These are phyloP conservation scores for Ustilago trichophora DNA, from an alignment of 1,284 basidiomycete genomes.

Conservation along the genomic window DNA sequence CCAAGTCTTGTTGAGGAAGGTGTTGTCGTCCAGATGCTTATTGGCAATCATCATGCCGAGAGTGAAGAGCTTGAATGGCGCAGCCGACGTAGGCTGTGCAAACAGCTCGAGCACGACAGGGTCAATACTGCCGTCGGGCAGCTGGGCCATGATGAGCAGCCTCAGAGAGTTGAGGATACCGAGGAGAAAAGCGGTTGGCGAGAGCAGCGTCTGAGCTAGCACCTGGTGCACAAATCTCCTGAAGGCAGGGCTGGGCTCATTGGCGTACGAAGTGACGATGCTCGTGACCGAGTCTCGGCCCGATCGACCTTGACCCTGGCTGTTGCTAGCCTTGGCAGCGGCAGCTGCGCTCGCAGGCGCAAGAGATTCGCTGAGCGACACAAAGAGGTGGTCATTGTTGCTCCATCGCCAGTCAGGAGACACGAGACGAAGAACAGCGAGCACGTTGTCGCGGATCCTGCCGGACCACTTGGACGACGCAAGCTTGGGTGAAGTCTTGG, in stretches of 20 bases:
- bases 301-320: constrained; percentile 16
- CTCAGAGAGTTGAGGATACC: constrained; percentile 60
- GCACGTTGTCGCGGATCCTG: constrained; percentile 37
- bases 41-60: constrained; percentile 65
- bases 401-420: constrained; percentile 56
- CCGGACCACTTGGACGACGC: constrained; percentile 38
- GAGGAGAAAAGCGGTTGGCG: constrained; percentile 60
- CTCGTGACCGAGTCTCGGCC: constrained; percentile 28
- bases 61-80: constrained; percentile 64
- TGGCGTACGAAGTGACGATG: constrained; percentile 36
- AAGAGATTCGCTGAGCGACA: constrained; percentile 36
- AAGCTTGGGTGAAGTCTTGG: constrained; percentile 24
- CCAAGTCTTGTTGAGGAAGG: constrained; percentile 66
- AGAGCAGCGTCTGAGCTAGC: constrained; percentile 61
- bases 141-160: constrained; percentile 44
- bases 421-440: constrained; percentile 48
- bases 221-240: constrained; percentile 64
- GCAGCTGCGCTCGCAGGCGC: constrained; percentile 8
- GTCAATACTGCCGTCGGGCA: constrained; percentile 44
- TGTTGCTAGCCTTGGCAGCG: constrained; percentile 16
- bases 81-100: constrained; percentile 59
- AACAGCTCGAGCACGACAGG: constrained; percentile 58
- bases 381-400: constrained; percentile 45
- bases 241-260: constrained; percentile 62
- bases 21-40: constrained; percentile 66